These are phyloP conservation scores for Cercospora sp. DNA, from an alignment of 2,329 filamentous ascomycete species.

Conservation along the genomic window DNA sequence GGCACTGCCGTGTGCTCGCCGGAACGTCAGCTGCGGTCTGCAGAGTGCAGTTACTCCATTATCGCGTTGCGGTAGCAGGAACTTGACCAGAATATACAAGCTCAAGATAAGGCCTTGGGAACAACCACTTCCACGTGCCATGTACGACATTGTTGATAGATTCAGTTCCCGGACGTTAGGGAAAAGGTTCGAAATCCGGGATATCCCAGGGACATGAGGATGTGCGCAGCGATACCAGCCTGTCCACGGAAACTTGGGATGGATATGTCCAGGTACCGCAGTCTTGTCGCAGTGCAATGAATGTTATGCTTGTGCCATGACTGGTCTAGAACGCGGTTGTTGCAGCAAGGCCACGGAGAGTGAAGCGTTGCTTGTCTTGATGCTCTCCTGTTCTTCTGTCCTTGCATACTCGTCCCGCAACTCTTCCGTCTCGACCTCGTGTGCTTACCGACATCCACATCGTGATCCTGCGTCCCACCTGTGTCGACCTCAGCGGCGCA, in stretches of 20 bases:
- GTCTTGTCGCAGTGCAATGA: neutral
- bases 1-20: neutral
- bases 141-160: neutral
- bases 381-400: neutral
- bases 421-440: neutral
- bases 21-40: neutral
- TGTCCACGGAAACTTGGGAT: neutral
- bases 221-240: neutral
- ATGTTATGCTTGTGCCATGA: neutral
- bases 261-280: neutral
- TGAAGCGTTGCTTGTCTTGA: neutral
- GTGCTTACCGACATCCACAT: neutral
- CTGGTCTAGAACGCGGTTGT: neutral
- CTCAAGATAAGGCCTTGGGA: neutral
- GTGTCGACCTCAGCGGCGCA: slow-evolving; percentile 4
- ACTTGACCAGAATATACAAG: neutral
- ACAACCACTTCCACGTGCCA: neutral
- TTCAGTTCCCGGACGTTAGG: neutral
- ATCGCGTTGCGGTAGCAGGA: neutral
- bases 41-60: neutral
- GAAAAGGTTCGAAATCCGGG: neutral
- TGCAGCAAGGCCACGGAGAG: neutral
- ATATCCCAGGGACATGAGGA: neutral
- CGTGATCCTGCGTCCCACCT: neutral
- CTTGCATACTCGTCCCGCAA: neutral